A percentile compares a stretch with the other conserved stretches of the same genome.
These are phyloP conservation scores for Silybum marianum DNA, from an alignment of 129 eudicot genomes.

Conservation along the genomic window DNA sequence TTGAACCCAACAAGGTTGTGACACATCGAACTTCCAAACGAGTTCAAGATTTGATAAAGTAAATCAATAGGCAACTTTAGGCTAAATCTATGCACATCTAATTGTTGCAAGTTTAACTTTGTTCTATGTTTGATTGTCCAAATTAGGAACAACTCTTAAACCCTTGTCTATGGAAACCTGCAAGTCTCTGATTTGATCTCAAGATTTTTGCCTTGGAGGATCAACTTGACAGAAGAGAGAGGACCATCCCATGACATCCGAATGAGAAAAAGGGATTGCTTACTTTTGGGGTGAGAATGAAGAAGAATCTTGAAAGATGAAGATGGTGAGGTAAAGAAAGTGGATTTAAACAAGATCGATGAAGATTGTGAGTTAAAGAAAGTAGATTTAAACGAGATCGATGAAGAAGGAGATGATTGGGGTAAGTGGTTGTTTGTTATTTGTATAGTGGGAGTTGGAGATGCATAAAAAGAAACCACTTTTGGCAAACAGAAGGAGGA, in stretches of 20 bases:
- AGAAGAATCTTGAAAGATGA: slow-evolving; percentile 30
- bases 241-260: slow-evolving; percentile 96
- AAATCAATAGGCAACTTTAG: too few species aligned
- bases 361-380: background rate
- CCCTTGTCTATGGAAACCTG: too few species aligned
- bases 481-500: background rate
- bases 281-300: slow-evolving; percentile 14
- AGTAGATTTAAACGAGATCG: background rate
- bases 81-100: too few species aligned
- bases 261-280: slow-evolving; percentile 24
- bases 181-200: slow-evolving; percentile 27
- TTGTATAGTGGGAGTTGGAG: slow-evolving; percentile 50
- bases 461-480: slow-evolving; percentile 56
- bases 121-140: too few species aligned
- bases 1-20: too few species aligned
- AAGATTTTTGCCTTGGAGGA: slow-evolving; percentile 79
- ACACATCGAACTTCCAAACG: too few species aligned
- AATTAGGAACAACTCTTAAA: too few species aligned
- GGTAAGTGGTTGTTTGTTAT: slow-evolving; percentile 34
- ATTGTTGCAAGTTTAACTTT: too few species aligned
- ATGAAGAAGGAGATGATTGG: slow-evolving; percentile 27
- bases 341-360: slow-evolving; percentile 32
- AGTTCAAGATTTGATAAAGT: too few species aligned
- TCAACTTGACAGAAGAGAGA: slow-evolving; percentile 76
- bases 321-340: slow-evolving; percentile 40